phyloP scores from a whole-genome alignment of 75 land plant genomes.

The Picea sitchensis region DNA sequence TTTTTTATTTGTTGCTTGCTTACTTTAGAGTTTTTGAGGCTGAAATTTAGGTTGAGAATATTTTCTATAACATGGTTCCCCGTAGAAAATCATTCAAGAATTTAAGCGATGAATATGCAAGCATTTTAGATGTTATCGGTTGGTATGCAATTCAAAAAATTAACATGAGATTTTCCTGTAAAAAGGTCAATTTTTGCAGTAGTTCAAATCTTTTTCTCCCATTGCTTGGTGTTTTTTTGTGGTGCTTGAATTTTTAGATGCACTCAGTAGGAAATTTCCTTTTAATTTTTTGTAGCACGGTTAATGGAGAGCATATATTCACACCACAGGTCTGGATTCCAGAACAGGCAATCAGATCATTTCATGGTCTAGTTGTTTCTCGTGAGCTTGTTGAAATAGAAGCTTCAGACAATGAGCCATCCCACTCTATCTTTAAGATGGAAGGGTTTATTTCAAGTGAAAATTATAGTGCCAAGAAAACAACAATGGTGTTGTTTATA shows the following conservation, averaged over 20 bases:
- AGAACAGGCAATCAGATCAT: constrained; percentile 73
- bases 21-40: constrained; percentile 1
- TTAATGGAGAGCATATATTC: constrained; percentile 73
- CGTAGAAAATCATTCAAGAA: no score
- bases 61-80: no score
- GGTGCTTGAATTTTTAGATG: not conserved
- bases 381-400: constrained; percentile 69
- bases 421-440: constrained; percentile 68
- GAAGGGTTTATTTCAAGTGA: constrained; percentile 85
- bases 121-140: constrained; percentile 86
- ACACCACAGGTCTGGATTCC: constrained; percentile 17
- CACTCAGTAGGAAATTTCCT: not conserved
- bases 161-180: constrained; percentile 81
- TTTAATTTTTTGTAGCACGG: constrained; percentile 59
- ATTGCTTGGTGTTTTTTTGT: not conserved
- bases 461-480: constrained; percentile 84
- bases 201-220: not conserved
- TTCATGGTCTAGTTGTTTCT: constrained; percentile 19
- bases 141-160: constrained; percentile 83
- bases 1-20: constrained; percentile 8
- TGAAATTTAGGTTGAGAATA: constrained; percentile 81
- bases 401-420: constrained; percentile 63
- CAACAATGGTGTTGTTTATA: constrained; percentile 66
- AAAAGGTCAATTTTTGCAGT: constrained; percentile 61
- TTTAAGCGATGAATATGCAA: constrained; percentile 63